Conservation (phyloP, 805 yeast genomes). For the Saturnispora sanitii region DNA sequence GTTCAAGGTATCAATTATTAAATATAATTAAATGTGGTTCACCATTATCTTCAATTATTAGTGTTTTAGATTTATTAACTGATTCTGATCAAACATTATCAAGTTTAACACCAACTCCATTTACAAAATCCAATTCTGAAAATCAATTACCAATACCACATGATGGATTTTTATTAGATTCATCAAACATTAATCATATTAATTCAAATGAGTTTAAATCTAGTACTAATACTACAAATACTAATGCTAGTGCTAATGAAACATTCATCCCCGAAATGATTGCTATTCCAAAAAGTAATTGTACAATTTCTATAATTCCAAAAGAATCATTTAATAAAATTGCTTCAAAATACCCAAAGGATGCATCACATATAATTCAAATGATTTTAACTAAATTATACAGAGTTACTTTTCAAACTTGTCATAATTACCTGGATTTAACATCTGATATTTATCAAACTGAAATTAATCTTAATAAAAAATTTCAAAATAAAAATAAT, state of each 20-base stretch:
- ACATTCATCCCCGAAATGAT: constrained; percentile 31
- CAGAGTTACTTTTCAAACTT: constrained; percentile 85
- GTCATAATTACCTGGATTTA: constrained; percentile 76
- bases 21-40: constrained; percentile 78
- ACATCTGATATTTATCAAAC: constrained; percentile 73
- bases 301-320: constrained; percentile 90
- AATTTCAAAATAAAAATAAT: constrained; percentile 23
- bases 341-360: constrained; percentile 68
- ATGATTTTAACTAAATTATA: constrained; percentile 81
- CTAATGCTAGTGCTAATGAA: constrained; percentile 4
- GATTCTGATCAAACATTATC: constrained; percentile 10
- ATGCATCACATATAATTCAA: constrained; percentile 89
- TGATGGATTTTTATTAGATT: constrained; percentile 11
- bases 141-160: constrained; percentile 5
- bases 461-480: constrained; percentile 54
- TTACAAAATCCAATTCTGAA: neutral
- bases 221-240: neutral
- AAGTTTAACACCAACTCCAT: constrained; percentile 12
- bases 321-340: constrained; percentile 68
- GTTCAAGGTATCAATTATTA: constrained; percentile 58
- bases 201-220: neutral
- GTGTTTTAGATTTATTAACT: constrained; percentile 62
- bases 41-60: constrained; percentile 74
- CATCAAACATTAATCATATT: neutral
- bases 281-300: constrained; percentile 63